Conservation (phyloP, 768 basidiomycete genomes). For the Fibroporia radiculosa region DNA sequence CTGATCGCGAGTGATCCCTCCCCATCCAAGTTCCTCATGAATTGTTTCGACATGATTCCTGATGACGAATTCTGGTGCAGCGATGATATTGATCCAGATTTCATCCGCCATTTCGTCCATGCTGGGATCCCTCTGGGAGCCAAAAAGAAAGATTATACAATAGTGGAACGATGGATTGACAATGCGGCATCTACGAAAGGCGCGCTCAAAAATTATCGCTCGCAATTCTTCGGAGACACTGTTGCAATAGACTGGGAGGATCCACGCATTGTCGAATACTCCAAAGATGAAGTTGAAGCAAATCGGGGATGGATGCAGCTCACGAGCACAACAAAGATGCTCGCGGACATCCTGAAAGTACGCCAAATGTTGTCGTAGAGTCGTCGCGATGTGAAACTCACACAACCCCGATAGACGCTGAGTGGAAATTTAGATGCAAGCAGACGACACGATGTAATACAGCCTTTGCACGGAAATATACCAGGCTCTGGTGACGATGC, state of each 20-base stretch:
- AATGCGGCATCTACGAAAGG: background rate
- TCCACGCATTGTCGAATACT: background rate
- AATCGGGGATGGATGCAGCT: background rate
- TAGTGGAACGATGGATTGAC: background rate
- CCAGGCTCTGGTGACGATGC: background rate
- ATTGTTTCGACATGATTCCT: background rate
- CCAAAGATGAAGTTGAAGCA: background rate
- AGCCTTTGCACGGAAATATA: background rate
- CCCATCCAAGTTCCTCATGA: background rate
- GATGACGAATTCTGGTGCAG: background rate
- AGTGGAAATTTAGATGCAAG: background rate
- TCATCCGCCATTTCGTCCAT: background rate
- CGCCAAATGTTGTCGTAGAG: background rate
- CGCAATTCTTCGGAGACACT: background rate
- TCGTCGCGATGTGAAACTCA: background rate
- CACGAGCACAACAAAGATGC: background rate
- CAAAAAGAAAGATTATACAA: background rate
- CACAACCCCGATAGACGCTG: background rate
- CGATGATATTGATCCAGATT: background rate
- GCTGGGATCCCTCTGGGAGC: background rate
- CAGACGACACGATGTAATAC: background rate
- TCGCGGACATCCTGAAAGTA: background rate
- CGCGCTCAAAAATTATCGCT: background rate
- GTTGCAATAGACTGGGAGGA: conserved; percentile 1
- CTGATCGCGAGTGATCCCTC: background rate